Base-by-base conservation (phyloP, 1,139 yeast species). In the Scheffersomyces lignicola region DNA sequence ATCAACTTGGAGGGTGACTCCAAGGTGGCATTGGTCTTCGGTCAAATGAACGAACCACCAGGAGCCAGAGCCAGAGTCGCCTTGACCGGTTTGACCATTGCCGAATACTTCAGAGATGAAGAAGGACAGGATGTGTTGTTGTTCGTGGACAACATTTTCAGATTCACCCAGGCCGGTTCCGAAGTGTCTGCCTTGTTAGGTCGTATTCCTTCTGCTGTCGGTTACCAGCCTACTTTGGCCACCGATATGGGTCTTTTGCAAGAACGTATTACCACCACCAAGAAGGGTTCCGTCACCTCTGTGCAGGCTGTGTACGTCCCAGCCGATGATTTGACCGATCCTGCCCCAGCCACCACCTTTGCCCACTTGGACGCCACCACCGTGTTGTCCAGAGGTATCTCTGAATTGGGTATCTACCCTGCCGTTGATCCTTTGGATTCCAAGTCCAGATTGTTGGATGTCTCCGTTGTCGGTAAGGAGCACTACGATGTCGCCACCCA, bases 31-130 rank as follows among this genome's bases (percentile, higher is more conserved):
- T 82, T 92, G 66, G 98, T 92, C 52, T 92, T 92, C 80, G 98
- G 98, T 73, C 98, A 92, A 80, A 92, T 92, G 98, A 92, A 92
- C 82, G 98, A 92, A 82, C 98, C 98, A 66, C 98, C 98, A 59
- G 98, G 98, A 78, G 98, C 98, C 62, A 90, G 98, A 83, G 97
- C 98, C 63, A 94, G 98, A 84, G 98, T 92, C 70, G 98, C 98
- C 62, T 80, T 92, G 71, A 92, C 98, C 58, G 98, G 98, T 83
- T 83, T 92, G 73, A 92, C 98, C 74, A 89, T 92, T 73, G 98
- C 98, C 62, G 98, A 92, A 80, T 92, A 92, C 80, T 92, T 92
- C 94, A 94, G 98, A 88, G 98, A 92, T 73, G 98, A 87, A 76
- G 98, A 92, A 78, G 98, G 98, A 73, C 97, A 92, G 80, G 98